phyloP scores from a whole-genome alignment of 2,329 filamentous ascomycete genomes.

The Xylaria arbuscula region DNA sequence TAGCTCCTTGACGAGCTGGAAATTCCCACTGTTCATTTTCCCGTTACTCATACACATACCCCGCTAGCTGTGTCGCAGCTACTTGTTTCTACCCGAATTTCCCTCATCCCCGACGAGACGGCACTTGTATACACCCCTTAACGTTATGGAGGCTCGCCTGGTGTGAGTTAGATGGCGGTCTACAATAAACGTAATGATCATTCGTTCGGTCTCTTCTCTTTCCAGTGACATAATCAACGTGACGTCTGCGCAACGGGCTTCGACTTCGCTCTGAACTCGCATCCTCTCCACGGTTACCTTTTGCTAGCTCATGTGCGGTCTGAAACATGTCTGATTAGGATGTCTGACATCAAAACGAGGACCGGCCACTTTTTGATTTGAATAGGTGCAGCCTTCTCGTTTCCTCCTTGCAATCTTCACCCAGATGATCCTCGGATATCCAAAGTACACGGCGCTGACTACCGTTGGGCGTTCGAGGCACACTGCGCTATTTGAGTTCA shows the following conservation, averaged over 20 bases:
- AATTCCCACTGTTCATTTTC: slow-evolving; percentile 28
- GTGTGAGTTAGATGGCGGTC: slow-evolving; percentile 24
- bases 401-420: too few relatives aligned
- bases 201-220: slow-evolving; percentile 24
- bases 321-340: too few relatives aligned
- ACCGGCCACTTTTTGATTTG: too few relatives aligned
- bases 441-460: too few relatives aligned
- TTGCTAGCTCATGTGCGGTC: background rate
- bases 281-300: background rate
- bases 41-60: slow-evolving; percentile 37
- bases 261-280: background rate
- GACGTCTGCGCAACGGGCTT: background rate
- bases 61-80: slow-evolving; percentile 31
- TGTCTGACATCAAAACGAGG: too few relatives aligned
- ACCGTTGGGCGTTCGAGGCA: too few relatives aligned
- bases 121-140: slow-evolving; percentile 38
- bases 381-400: too few relatives aligned
- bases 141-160: slow-evolving; percentile 31
- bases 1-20: slow-evolving; percentile 24
- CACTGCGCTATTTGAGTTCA: too few relatives aligned
- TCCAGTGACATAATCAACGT: slow-evolving; percentile 17
- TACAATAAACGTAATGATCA: slow-evolving; percentile 41
- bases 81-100: slow-evolving; percentile 31
- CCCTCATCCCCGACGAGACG: slow-evolving; percentile 27
- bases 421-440: too few relatives aligned